These are phyloP conservation scores for Rhizophlyctis rosea DNA, from an alignment of 192 early-diverging fungal genomes.

Conservation along the genomic window DNA sequence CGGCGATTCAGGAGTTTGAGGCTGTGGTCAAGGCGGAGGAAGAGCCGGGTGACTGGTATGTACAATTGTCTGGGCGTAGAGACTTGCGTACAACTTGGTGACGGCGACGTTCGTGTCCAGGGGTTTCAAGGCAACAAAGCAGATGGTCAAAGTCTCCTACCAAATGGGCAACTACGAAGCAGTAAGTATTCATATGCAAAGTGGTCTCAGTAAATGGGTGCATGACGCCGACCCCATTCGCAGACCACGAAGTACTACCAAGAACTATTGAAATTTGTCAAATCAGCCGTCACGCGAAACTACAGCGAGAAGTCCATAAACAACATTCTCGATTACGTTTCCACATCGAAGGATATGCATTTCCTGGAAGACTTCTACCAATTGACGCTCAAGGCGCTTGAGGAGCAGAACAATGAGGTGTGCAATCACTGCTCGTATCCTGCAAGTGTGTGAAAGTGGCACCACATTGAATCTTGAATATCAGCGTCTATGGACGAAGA, in stretches of 20 bases:
- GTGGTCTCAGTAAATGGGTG: too few species aligned
- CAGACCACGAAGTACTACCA: slow-evolving; percentile 73
- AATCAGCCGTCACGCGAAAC: slow-evolving; percentile 76
- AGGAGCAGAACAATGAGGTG: slow-evolving; percentile 82
- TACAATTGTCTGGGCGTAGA: neutral
- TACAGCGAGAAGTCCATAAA: slow-evolving; percentile 90
- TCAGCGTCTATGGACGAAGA: slow-evolving; percentile 79
- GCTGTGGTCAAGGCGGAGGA: slow-evolving; percentile 74
- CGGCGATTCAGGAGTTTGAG: slow-evolving; percentile 72
- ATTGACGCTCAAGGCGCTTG: slow-evolving; percentile 66
- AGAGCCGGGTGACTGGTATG: slow-evolving; percentile 82
- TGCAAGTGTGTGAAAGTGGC: neutral
- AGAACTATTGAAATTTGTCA: slow-evolving; percentile 70
- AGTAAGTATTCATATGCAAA: slow-evolving; percentile 31
- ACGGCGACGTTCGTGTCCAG: slow-evolving; percentile 34
- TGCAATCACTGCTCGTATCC: neutral
- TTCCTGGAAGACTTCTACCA: slow-evolving; percentile 85
- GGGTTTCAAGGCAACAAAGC: slow-evolving; percentile 89
- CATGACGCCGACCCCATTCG: neutral
- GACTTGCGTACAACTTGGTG: neutral
- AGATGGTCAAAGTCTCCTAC: slow-evolving; percentile 80
- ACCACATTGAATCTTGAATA: neutral
- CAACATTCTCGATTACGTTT: slow-evolving; percentile 80
- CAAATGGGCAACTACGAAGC: slow-evolving; percentile 59
- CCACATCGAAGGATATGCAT: slow-evolving; percentile 67